Base-by-base conservation (phyloP, 306 rosid genomes). In the Acacia melanoxylon region DNA sequence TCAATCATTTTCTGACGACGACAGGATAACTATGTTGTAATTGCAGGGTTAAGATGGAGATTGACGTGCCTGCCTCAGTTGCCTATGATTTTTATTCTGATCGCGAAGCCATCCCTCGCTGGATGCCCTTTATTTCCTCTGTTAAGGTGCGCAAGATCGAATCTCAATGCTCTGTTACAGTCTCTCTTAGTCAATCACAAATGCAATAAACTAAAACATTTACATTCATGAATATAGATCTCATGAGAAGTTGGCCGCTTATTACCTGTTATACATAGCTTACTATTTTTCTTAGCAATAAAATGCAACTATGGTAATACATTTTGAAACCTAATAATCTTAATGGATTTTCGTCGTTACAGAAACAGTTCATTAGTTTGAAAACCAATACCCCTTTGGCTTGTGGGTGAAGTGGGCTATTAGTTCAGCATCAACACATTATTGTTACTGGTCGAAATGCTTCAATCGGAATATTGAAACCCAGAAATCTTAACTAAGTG, bases 61-160 rank as follows among this genome's bases (percentile, higher is more conserved):
- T 92, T 65, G 98, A 93, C 31, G 97, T 95, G 79, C 98, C 97
- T 42, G 73, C 68, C 35, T 91, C 98, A 7, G 96, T 90, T 17
- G 99, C 98, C 35, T 95, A 91, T 79, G 19, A 79, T 62, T 92
- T 94, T 73, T 95, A 95, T 87, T 89, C 88, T 58, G 97, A 95
- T 81, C 98, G 98, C 4, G 99, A 93, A 94, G 94, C 97, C 66
- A 90, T 95, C 65, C 88, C 98, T 17, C 84, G 86, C 37, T 95
- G 97, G 98, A 95, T 95, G 99, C 99, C 98, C 78, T 95, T 93
- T 82, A 95, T 95, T 85, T 91, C 98, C 68, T 61, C 93, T 17
- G 98, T 93, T 52, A 75, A 87, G 99, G 99, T 95, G 80, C 42
- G 75, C 52, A 33, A 31, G 41, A 63, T 78, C 70, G 1, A 72